Conservation (phyloP, 257 asterid genomes). For the Plantago elongata region DNA sequence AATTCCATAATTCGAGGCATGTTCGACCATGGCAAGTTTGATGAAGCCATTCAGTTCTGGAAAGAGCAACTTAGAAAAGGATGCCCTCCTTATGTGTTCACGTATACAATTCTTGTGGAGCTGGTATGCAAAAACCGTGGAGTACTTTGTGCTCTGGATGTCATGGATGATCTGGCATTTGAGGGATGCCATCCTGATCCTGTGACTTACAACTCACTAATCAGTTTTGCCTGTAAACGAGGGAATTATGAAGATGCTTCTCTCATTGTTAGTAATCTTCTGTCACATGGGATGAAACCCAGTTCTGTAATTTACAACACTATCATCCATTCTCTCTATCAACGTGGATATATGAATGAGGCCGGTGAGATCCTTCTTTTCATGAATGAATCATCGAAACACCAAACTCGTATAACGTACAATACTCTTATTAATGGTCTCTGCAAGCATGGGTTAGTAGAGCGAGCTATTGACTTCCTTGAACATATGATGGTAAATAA, state of each 20-base stretch:
- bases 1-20: constrained; percentile 68
- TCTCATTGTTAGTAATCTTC: constrained; percentile 40
- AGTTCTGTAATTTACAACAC: constrained; percentile 70
- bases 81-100: constrained; percentile 70
- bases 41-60: constrained; percentile 70
- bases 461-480: constrained; percentile 64
- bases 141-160: constrained; percentile 49
- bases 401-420: constrained; percentile 60
- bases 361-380: constrained; percentile 52
- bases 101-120: constrained; percentile 66
- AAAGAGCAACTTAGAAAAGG: constrained; percentile 74
- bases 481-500: constrained; percentile 48
- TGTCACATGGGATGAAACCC: constrained; percentile 67
- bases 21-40: constrained; percentile 54
- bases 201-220: constrained; percentile 70
- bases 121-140: constrained; percentile 57
- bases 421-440: constrained; percentile 71
- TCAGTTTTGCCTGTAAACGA: constrained; percentile 56
- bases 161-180: constrained; percentile 71
- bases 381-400: constrained; percentile 57
- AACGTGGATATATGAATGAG: constrained; percentile 50
- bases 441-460: constrained; percentile 67
- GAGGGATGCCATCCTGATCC: constrained; percentile 89
- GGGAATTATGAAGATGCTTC: constrained; percentile 53
- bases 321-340: constrained; percentile 69